Conservation (phyloP, 2,329 filamentous ascomycete species). For the Venturia carpophila region DNA sequence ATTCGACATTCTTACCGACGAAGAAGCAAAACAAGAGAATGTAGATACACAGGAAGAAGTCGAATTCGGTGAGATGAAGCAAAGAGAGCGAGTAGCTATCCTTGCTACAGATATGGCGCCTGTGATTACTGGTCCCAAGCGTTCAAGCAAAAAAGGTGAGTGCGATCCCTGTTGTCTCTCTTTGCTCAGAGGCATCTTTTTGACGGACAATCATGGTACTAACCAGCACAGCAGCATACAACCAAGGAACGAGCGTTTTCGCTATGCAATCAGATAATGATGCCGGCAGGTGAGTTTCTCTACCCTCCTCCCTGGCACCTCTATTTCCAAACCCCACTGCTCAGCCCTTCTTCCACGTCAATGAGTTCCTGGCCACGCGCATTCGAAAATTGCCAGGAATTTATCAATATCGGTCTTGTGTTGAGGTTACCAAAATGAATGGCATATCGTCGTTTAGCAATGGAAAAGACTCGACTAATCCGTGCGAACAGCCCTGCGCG, state of each 20-base stretch:
- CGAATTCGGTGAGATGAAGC: constrained; percentile 63
- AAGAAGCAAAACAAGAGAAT: constrained; percentile 62
- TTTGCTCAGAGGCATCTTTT: neutral
- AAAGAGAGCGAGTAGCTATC: constrained; percentile 61
- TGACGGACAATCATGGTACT: neutral
- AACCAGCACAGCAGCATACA: constrained; percentile 12
- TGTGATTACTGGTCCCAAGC: constrained; percentile 47
- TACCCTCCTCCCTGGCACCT: neutral
- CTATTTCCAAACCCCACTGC: neutral
- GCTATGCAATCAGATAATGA: constrained; percentile 16
- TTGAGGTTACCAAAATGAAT: neutral
- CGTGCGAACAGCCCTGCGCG: constrained; percentile 20
- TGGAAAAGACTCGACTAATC: neutral
- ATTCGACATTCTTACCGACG: constrained; percentile 56
- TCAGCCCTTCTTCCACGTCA: constrained; percentile 20
- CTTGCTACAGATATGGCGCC: constrained; percentile 67
- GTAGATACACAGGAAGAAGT: constrained; percentile 60
- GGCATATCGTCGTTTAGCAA: neutral
- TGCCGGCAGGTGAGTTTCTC: constrained; percentile 21
- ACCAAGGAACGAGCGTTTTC: neutral
- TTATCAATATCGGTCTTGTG: neutral
- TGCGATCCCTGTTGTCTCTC: constrained; percentile 15
- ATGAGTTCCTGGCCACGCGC: neutral
- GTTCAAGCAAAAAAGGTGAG: constrained; percentile 41
- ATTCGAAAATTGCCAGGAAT: neutral